phyloP scores from a whole-genome alignment of 768 basidiomycete genomes.

The Boletus sp. region DNA sequence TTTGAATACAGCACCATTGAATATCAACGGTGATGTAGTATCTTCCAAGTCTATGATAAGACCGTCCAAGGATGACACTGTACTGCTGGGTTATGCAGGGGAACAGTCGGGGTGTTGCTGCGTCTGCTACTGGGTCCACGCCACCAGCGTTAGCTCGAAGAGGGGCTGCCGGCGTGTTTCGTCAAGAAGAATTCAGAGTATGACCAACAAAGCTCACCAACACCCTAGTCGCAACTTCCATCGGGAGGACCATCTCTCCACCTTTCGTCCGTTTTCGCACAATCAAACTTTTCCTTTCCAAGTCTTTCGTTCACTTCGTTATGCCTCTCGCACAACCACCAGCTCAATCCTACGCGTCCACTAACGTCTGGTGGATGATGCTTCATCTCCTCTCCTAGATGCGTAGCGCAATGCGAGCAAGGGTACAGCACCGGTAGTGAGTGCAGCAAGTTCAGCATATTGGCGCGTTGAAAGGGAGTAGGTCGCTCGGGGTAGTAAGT shows the following conservation, averaged over 20 bases:
- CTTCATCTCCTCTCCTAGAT: slow-evolving; percentile 72
- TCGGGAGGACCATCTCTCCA: slow-evolving; percentile 91
- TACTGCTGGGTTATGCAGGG: not conserved
- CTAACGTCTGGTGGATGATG: slow-evolving; percentile 74
- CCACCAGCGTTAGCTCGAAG: not conserved
- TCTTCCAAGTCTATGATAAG: not conserved
- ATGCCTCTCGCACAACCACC: slow-evolving; percentile 90
- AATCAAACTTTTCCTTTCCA: slow-evolving; percentile 83
- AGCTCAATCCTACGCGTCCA: slow-evolving; percentile 60
- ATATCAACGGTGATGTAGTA: slow-evolving; percentile 1
- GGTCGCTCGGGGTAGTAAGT: slow-evolving; percentile 93
- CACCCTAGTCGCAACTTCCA: slow-evolving; percentile 75
- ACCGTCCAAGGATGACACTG: not conserved
- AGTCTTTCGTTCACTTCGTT: slow-evolving; percentile 88
- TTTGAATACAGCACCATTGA: not conserved
- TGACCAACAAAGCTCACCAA: slow-evolving; percentile 7
- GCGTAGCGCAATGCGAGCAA: slow-evolving; percentile 78
- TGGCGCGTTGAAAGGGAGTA: slow-evolving; percentile 66
- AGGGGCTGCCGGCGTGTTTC: not conserved
- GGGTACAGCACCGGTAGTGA: slow-evolving; percentile 85
- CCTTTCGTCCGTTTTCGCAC: slow-evolving; percentile 75
- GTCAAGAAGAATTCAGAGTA: not conserved
- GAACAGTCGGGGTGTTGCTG: not conserved
- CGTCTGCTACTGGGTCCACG: not conserved
- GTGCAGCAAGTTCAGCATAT: slow-evolving; percentile 79